Percentiles rank a stretch among this genome's conserved stretches.
Conservation (phyloP, 1,139 yeast species). For the Blastobotrys ciferrii region DNA sequence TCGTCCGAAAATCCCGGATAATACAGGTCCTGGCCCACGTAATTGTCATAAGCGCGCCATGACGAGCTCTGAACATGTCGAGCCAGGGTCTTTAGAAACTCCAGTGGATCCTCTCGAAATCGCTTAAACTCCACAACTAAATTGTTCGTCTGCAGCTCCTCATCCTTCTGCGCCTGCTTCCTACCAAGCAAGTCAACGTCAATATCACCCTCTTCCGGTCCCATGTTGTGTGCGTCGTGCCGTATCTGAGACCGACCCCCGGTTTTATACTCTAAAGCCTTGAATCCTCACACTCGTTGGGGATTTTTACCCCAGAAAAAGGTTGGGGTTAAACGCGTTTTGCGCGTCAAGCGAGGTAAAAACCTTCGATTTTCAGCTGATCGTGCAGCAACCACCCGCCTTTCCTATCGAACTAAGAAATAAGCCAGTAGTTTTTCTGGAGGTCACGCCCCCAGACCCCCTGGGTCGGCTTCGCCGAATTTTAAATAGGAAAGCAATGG, state of each 20-base stretch:
- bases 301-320: neutral
- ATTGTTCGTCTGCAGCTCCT: conserved; percentile 20
- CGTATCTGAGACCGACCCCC: neutral
- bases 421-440: no score
- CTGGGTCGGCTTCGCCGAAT: no score
- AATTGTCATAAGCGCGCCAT: conserved; percentile 41
- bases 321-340: neutral
- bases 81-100: conserved; percentile 33
- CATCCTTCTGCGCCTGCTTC: conserved; percentile 4
- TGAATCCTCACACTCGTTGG: neutral
- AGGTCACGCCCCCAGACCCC: no score
- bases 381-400: no score
- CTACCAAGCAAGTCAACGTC: neutral
- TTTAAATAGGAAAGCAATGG: no score
- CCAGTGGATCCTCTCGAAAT: conserved; percentile 39
- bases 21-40: conserved; percentile 39
- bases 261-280: neutral
- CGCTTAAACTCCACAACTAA: conserved; percentile 31
- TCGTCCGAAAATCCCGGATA: conserved; percentile 37
- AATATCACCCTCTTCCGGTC: neutral
- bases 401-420: no score
- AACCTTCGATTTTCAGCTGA: neutral
- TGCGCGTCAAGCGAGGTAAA: neutral
- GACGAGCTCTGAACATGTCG: conserved; percentile 37
- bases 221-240: neutral